Percentiles rank a stretch among this genome's conserved stretches.
Evolutionary conservation across 2,329 filamentous ascomycete species (phyloP).

Genomic region (Trichoderma polysporum): DNA sequence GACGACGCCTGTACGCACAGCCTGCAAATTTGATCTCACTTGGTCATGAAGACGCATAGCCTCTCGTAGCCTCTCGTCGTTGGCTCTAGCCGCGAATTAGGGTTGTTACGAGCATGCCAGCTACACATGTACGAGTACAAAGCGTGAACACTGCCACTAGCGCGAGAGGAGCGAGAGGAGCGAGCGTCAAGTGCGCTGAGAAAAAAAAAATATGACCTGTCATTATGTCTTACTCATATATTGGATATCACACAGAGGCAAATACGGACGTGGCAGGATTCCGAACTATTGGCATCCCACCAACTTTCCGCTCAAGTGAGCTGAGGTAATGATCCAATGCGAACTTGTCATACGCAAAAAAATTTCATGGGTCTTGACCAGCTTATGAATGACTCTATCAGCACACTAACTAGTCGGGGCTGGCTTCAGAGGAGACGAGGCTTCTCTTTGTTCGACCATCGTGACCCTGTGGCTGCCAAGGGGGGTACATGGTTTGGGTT

Average conservation of each 20-base stretch:
- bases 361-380: neutral
- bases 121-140: neutral
- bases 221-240: neutral
- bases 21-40: neutral
- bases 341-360: neutral
- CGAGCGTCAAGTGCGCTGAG: neutral
- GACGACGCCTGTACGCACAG: neutral
- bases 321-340: conserved; percentile 1
- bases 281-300: neutral
- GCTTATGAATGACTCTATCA: neutral
- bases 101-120: neutral
- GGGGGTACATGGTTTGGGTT: conserved; percentile 1
- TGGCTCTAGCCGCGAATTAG: neutral
- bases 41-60: neutral
- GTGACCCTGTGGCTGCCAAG: neutral
- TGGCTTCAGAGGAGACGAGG: neutral
- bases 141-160: neutral
- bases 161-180: neutral
- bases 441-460: neutral
- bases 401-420: neutral
- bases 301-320: neutral
- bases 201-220: neutral
- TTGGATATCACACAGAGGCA: neutral
- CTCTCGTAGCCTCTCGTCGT: neutral
- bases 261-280: neutral